Evolutionary conservation across 768 basidiomycete species (phyloP), one percentile per base, ranked within the genome.

Genomic region (Boletus speciosus): DNA sequence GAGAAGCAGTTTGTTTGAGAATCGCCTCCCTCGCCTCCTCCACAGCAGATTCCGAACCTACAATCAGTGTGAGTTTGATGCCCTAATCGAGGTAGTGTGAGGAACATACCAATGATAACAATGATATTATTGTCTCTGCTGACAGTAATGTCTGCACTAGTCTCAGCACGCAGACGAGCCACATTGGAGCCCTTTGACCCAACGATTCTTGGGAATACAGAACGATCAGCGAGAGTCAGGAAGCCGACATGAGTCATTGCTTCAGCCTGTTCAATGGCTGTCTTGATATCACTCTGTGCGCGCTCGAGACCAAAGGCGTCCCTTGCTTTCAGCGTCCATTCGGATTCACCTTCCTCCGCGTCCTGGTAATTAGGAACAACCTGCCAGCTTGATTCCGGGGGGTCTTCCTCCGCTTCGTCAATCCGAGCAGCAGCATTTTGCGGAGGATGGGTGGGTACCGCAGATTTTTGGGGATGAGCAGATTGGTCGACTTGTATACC

Each of bases 131-230:
- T 89, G 58, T 94, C 93, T 59, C 90, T 84, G 69, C 91, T 84
- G 51, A 98, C 91, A 40, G 83, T 90, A 62, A 98, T 93, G 66
- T 96, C 93, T 51, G 94, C 89, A 39, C 92, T 90, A 49, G 90
- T 96, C 72, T 93, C 93, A 48, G 81, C 81, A 51, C 94, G 84
- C 49, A 98, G 80, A 46, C 94, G 88, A 49, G 88, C 80, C 47
- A 98, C 90, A 62, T 93, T 98, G 27, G 92, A 76, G 49, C 94
- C 94, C 73, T 95, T 96, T 11, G 87, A 74, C 37, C 95, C 95
- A 57, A 98, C 93, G 61, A 98, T 95, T 60, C 92, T 80, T 14
- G 95, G 94, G 83, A 98, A 98, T 34, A 81, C 80, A 35, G 86
- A 82, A 58, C 93, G 85, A 67, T 93, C 88, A 38, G 83, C 74